phyloP scores from a whole-genome alignment of 371 early-diverging fungal genomes.

The Mucor racemosus region DNA sequence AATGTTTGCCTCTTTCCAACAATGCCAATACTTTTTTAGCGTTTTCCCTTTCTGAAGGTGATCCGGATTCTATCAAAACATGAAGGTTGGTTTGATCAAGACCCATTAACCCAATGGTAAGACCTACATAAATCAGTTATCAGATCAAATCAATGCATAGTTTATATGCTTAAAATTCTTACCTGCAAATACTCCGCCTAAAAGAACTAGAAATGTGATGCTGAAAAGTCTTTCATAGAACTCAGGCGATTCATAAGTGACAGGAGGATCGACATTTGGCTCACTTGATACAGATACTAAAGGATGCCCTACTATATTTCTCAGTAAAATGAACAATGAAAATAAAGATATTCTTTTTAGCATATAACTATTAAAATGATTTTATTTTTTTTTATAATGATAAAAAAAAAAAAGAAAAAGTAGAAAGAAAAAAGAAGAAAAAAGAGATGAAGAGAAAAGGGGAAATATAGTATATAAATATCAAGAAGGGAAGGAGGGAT shows the following conservation, averaged over 20 bases:
- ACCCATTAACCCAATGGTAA: conserved; percentile 87
- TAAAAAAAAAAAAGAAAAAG: conserved; percentile 8
- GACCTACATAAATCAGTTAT: conserved; percentile 45
- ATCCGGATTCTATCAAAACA: conserved; percentile 74
- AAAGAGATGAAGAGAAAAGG: background rate
- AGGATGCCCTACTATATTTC: conserved; percentile 16
- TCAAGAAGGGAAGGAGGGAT: too few species aligned
- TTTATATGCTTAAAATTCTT: background rate
- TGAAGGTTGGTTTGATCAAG: conserved; percentile 71
- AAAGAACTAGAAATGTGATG: conserved; percentile 59
- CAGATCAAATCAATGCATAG: background rate
- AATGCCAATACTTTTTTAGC: conserved; percentile 74
- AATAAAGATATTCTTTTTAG: conserved; percentile 6
- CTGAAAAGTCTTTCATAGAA: conserved; percentile 51
- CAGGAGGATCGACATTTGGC: conserved; percentile 8
- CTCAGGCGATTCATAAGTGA: conserved; percentile 26
- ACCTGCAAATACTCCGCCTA: conserved; percentile 81
- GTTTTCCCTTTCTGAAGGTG: conserved; percentile 61
- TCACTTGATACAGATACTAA: conserved; percentile 17
- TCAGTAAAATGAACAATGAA: conserved; percentile 17
- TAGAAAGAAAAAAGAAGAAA: background rate
- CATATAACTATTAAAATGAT: conserved; percentile 5
- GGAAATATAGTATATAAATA: background rate
- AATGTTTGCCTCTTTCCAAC: conserved; percentile 74
- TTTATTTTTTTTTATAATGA: background rate